Percentiles rank a stretch among this genome's conserved stretches.
Evolutionary conservation across 345 rosid genomes (phyloP).

Genomic region (Eucalyptus lansdowneana): DNA sequence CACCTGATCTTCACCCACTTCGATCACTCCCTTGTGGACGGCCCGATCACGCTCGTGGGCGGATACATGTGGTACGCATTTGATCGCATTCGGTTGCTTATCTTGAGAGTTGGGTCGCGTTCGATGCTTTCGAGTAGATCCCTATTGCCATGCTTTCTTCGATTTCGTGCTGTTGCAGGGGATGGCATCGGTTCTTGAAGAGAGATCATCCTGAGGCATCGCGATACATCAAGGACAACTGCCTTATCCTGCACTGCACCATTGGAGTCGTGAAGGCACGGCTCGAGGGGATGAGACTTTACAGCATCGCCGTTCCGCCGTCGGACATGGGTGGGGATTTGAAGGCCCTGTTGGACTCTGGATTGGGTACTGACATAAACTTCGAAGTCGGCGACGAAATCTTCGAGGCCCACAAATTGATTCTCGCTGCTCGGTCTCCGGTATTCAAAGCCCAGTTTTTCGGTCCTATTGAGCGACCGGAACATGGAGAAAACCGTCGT

Average conservation of each 20-base stretch:
- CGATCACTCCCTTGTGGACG: conserved; percentile 82
- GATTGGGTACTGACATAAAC: conserved; percentile 60
- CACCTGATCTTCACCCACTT: conserved; percentile 94
- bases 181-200: conserved; percentile 82
- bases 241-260: conserved; percentile 74
- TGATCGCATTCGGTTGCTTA: neutral
- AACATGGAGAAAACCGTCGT: conserved; percentile 39
- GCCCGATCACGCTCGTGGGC: conserved; percentile 76
- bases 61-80: conserved; percentile 93
- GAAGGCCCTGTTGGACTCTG: conserved; percentile 62
- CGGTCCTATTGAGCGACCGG: conserved; percentile 75
- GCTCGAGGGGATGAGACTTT: conserved; percentile 58
- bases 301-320: conserved; percentile 40
- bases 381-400: conserved; percentile 73
- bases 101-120: neutral
- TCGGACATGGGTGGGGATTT: conserved; percentile 75
- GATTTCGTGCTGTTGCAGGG: conserved; percentile 43
- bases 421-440: conserved; percentile 90
- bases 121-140: neutral
- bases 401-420: conserved; percentile 73
- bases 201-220: conserved; percentile 66
- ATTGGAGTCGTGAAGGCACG: conserved; percentile 86
- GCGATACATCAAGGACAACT: conserved; percentile 72
- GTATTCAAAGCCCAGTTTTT: conserved; percentile 91
- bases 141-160: neutral